Evolutionary conservation across 345 rosid genomes (phyloP), one percentile per base, ranked within the genome.

Genomic region (Mallotus nudiflorus): DNA sequence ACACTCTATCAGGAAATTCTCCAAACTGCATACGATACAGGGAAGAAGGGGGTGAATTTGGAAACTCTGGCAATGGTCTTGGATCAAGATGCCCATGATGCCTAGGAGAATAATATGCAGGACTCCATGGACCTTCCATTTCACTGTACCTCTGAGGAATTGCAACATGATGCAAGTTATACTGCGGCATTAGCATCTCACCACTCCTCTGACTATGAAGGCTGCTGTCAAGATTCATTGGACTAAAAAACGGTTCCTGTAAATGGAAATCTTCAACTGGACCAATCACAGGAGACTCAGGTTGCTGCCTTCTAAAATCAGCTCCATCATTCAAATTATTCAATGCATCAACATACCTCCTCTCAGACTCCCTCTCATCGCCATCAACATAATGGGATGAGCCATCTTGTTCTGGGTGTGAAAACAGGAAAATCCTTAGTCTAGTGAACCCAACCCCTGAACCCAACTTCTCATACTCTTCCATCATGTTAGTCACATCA

Each of bases 401-500:
- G 46, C 82, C 85, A 79, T 95, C 97, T 45, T 79, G 87, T 67
- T 95, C 97, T 2, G 80, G 83, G 55, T 85, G 82, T 0, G 94
- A 81, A 71, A 92, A 95, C 58, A 95, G 82, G 78, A 95, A 95
- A 79, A 95, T 92, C 86, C 99, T 85, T 63, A 95, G 89, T 80
- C 97, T 89, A n/a, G 89, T 92, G 70, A 92, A 89, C 53, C 99
- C 98, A 78, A 90, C 96, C 45, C 90, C 90, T 0, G 89, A 84
- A 13, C 87, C 96, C 80, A 92, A 81, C 89, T 95, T 95, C 73
- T 95, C 99, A 73, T 92, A 92, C 73, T 92, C 99, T 66, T 95
- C 99, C 99, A 95, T 92, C 97, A 95, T 90, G 62, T 95, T 92
- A 8, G 77, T 89, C 64, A 92, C 94, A 78, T 95, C 97, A 22